phyloP scores from a whole-genome alignment of 2,329 filamentous ascomycete species.

The Nigrospora sphaerica region DNA sequence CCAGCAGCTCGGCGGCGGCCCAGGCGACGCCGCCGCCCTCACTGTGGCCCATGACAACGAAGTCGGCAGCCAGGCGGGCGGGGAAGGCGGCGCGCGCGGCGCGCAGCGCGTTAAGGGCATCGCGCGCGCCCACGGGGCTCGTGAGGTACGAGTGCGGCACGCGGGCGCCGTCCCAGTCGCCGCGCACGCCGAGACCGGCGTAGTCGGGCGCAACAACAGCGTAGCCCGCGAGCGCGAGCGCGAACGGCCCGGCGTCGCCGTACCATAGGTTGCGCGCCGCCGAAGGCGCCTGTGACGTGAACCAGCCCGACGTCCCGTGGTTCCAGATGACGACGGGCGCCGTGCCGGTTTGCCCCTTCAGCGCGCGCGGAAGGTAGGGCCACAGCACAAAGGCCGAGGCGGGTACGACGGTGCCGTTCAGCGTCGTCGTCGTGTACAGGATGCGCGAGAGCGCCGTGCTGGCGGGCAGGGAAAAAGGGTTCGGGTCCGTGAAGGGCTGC shows the following conservation, averaged over 20 bases:
- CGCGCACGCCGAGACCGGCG: constrained; percentile 33
- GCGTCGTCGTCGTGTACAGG: constrained; percentile 34
- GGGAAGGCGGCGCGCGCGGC: constrained; percentile 35
- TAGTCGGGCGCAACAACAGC: constrained; percentile 38
- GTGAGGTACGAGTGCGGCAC: constrained; percentile 34
- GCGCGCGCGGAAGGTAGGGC: constrained; percentile 28
- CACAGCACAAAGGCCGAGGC: constrained; percentile 43
- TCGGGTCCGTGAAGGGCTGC: constrained; percentile 28
- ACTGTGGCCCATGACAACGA: constrained; percentile 37
- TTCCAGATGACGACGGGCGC: constrained; percentile 31
- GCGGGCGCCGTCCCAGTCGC: constrained; percentile 19
- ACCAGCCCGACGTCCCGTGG: constrained; percentile 36
- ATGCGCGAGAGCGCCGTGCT: constrained; percentile 38
- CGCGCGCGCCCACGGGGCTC: constrained; percentile 29
- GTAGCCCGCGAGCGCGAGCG: constrained; percentile 32
- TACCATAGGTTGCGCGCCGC: constrained; percentile 32
- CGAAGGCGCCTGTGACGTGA: constrained; percentile 30
- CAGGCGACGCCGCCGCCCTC: constrained; percentile 39
- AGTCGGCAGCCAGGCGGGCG: constrained; percentile 22
- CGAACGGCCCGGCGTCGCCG: constrained; percentile 28
- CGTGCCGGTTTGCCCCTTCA: too few relatives aligned
- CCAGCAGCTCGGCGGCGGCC: constrained; percentile 23
- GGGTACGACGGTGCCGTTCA: constrained; percentile 36
- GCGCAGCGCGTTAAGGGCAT: constrained; percentile 32
- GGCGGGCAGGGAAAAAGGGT: constrained; percentile 31